Evolutionary conservation across 306 rosid genomes (phyloP).

Genomic region (Styphnolobium japonicum): DNA sequence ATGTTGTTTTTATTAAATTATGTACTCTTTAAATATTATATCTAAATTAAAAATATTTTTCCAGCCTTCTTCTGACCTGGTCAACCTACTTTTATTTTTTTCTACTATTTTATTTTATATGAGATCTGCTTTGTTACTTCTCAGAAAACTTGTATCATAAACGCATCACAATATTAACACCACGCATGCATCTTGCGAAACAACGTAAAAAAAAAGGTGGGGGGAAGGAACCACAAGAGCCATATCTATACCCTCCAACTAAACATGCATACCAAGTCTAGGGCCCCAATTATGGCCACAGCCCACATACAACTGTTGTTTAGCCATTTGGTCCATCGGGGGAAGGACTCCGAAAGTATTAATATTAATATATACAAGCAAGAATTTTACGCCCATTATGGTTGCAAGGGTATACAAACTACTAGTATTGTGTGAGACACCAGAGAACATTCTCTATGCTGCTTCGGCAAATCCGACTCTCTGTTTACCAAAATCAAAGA

Average conservation of each 20-base stretch:
- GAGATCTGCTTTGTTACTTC: neutral
- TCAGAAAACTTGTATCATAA: neutral
- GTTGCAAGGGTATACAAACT: neutral
- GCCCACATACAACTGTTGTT: neutral
- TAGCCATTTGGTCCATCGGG: neutral
- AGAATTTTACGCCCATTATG: neutral
- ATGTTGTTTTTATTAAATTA: no score
- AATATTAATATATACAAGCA: neutral
- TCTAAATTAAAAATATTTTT: no score
- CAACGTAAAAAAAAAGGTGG: no score
- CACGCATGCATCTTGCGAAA: neutral
- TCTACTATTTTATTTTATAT: neutral
- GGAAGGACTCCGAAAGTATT: neutral
- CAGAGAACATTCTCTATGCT: slow-evolving; percentile 39
- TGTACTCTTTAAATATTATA: no score
- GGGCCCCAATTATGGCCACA: neutral
- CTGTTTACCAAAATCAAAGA: slow-evolving; percentile 66
- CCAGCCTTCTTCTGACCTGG: no score
- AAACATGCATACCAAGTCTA: neutral
- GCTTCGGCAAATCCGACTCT: slow-evolving; percentile 92
- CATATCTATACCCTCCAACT: neutral
- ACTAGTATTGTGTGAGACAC: neutral
- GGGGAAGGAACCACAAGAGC: neutral
- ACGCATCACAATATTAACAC: neutral
- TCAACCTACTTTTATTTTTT: no score